These are phyloP conservation scores for Claviceps humidiphila DNA, from an alignment of 2,329 filamentous ascomycete species.

Conservation along the genomic window DNA sequence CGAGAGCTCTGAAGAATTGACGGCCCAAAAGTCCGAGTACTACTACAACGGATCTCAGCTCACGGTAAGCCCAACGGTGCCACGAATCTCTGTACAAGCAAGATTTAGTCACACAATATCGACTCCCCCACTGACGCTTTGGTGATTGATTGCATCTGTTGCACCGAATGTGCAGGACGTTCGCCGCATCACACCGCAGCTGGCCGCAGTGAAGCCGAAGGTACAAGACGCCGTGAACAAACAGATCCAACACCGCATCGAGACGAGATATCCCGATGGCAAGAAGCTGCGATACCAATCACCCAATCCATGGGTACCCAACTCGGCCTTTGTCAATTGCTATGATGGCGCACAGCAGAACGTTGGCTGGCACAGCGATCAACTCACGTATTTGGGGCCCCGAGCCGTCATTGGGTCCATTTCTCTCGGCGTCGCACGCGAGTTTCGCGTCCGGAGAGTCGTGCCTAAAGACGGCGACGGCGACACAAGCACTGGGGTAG, in stretches of 20 bases:
- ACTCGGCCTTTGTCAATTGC: conserved; percentile 90
- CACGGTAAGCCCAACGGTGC: conserved; percentile 27
- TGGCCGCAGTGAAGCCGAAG: conserved; percentile 52
- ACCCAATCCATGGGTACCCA: conserved; percentile 61
- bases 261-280: conserved; percentile 50
- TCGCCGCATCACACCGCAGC: conserved; percentile 59
- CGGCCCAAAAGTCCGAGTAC: conserved; percentile 63
- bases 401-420: conserved; percentile 79
- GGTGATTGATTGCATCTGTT: not conserved
- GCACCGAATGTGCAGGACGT: conserved; percentile 45
- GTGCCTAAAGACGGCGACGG: conserved; percentile 40
- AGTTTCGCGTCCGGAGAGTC: conserved; percentile 76
- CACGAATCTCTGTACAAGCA: too few species aligned
- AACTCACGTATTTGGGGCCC: conserved; percentile 85
- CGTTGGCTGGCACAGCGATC: conserved; percentile 87
- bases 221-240: conserved; percentile 67
- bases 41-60: conserved; percentile 70
- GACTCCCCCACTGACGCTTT: not conserved
- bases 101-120: too few species aligned
- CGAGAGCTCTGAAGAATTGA: conserved; percentile 55
- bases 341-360: conserved; percentile 71
- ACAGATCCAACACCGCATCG: conserved; percentile 61
- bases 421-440: conserved; percentile 80
- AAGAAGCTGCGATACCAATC: conserved; percentile 70
- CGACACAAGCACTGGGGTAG: conserved; percentile 22